Base-by-base conservation (phyloP, 2,329 filamentous ascomycete species). In the Plenodomus lindquistii region DNA sequence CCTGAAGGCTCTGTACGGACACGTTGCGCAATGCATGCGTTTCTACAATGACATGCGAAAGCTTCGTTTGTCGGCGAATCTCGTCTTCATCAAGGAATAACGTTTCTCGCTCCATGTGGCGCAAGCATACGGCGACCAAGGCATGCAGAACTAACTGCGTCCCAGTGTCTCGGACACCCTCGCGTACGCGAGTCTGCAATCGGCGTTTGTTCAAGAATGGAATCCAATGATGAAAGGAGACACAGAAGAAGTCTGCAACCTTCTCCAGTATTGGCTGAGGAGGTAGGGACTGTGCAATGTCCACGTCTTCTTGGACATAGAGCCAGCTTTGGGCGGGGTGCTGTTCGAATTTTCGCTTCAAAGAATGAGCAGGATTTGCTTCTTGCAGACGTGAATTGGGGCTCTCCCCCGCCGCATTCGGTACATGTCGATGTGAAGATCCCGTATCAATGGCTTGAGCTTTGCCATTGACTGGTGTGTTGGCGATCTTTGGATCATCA, bases 221-320 rank as follows among this genome's bases (percentile, higher is more conserved):
- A 8, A 70, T 66, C 67, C 67, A 70, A 37, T 70, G 67, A 48
- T 70, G 67, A n/a, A 69, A 69, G 0, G 67, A 66, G 9, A 56
- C 46, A 21, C 62, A 69, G 24, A 68, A 70, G 35, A 63, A 69
- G 21, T 69, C 62, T 2, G 55, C 62, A 7, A 69, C 44, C 35
- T 63, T 67, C 31, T 60, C 27, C 1, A 70, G 52, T 8, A 68
- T 38, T 17, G 56, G 50, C 38, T 66, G 64, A 11, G 57, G 37
- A 15, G 67, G 67, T 19, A 70, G 34, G 18, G 68, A 53, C 11
- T 65, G 58, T 6, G 58, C 58, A 36, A 64, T 59, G 19, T 68
- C 60, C 16, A 63, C 36, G 10, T 57, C 46, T 16, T 63, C 55
- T 3, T 63, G 45, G 2, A 55, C 57, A 18, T 62, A 51, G n/a